Evolutionary conservation across 2,329 filamentous ascomycete species (phyloP).

Genomic region (Sphaerulina musiva): DNA sequence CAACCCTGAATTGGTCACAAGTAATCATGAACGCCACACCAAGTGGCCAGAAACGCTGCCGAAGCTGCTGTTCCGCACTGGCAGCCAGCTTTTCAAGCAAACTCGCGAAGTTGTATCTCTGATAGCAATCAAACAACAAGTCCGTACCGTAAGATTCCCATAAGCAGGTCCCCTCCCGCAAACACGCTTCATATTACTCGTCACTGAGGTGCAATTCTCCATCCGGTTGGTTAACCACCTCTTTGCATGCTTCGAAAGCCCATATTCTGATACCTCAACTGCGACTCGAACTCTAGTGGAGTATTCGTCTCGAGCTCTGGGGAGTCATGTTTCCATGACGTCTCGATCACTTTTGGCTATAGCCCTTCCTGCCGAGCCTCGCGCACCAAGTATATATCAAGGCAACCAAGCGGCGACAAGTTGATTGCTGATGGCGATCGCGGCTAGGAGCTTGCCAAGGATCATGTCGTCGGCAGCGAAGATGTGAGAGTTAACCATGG

Average conservation of each 20-base stretch:
- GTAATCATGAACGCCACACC: background rate
- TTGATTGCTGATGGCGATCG: background rate
- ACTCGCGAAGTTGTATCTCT: background rate
- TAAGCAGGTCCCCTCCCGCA: background rate
- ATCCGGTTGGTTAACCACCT: background rate
- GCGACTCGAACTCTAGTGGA: background rate
- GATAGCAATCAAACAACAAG: background rate
- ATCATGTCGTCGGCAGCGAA: background rate
- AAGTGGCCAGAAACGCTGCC: background rate
- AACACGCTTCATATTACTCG: background rate
- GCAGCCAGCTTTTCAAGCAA: constrained; percentile 7
- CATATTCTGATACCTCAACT: background rate
- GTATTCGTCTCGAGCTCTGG: background rate
- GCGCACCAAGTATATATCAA: background rate
- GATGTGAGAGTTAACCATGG: background rate
- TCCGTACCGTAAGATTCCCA: background rate
- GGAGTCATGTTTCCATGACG: background rate
- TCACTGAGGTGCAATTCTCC: background rate
- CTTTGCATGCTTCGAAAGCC: background rate
- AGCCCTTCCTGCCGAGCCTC: background rate
- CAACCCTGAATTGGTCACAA: background rate
- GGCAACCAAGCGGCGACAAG: background rate
- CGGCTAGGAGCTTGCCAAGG: background rate
- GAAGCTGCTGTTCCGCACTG: constrained; percentile 11
- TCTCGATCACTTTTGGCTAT: background rate